Percentiles rank a stretch among this genome's conserved stretches.
Evolutionary conservation across 805 yeast genomes (phyloP).

Genomic region (Suhomyces kilbournensis): DNA sequence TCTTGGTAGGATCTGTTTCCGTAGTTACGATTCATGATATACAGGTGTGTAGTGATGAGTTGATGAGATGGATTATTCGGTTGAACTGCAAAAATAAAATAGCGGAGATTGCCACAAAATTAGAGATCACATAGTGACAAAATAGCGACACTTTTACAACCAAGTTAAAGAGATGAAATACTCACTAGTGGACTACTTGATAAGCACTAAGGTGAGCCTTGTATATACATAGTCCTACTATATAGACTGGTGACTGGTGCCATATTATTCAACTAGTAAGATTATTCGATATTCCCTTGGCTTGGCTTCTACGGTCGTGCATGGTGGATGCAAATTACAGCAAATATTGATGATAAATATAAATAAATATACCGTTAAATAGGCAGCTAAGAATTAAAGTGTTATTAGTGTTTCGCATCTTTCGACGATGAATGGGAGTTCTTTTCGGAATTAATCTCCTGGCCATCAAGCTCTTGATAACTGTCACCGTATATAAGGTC

Average conservation of each 20-base stretch:
- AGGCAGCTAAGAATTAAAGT: neutral
- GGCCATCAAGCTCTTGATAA: slow-evolving; percentile 3
- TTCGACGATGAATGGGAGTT: neutral
- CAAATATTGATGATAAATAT: neutral
- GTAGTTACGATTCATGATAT: neutral
- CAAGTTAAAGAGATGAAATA: no score
- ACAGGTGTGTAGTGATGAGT: neutral
- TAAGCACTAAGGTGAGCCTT: no score
- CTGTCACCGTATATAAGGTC: slow-evolving; percentile 25
- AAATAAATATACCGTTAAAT: neutral
- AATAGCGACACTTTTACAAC: neutral
- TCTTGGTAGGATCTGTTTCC: neutral
- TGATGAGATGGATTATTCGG: neutral
- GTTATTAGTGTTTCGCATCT: neutral
- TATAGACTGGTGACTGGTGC: neutral
- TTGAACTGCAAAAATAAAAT: neutral
- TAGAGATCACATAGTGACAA: neutral
- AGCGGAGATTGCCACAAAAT: neutral
- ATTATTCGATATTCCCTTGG: no score
- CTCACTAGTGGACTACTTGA: neutral
- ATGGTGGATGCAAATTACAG: neutral
- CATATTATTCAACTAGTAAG: neutral
- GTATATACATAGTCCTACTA: no score
- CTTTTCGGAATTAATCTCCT: neutral
- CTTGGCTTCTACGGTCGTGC: no score